Conservation (phyloP, 768 basidiomycete genomes). For the Dacryopinax spathularia region DNA sequence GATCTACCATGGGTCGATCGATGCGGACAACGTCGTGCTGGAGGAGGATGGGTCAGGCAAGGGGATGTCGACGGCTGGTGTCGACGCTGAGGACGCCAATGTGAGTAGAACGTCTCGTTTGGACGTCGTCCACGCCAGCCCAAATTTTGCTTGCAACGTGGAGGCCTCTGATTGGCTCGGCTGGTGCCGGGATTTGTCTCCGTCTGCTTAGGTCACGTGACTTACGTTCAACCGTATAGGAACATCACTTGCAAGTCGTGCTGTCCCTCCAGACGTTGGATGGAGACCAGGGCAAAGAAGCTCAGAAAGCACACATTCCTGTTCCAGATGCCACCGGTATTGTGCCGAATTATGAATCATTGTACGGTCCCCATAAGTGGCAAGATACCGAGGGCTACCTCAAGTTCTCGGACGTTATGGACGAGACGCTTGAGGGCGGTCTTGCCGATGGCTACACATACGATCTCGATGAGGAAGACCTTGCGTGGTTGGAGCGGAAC, state of each 20-base stretch:
- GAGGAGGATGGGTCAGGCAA: constrained; percentile 79
- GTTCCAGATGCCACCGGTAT: constrained; percentile 80
- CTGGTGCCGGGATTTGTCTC: constrained; percentile 25
- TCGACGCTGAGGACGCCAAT: constrained; percentile 86
- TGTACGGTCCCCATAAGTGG: constrained; percentile 60
- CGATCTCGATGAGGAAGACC: constrained; percentile 91
- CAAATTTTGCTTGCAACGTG: constrained; percentile 17
- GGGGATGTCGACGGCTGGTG: constrained; percentile 67
- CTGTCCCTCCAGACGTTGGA: constrained; percentile 31
- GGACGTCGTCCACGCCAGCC: constrained; percentile 14
- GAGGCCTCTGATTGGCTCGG: constrained; percentile 26
- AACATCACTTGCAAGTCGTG: constrained; percentile 45
- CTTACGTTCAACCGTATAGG: constrained; percentile 32
- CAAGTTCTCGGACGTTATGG: constrained; percentile 71
- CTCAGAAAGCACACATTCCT: constrained; percentile 60
- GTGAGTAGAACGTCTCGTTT: constrained; percentile 39
- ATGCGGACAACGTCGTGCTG: constrained; percentile 62
- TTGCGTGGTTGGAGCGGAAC: constrained; percentile 85
- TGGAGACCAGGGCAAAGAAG: constrained; percentile 10
- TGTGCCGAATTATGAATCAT: constrained; percentile 58
- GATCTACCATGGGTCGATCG: constrained; percentile 67
- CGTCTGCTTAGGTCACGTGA: constrained; percentile 41
- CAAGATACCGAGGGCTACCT: constrained; percentile 65
- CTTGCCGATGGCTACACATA: constrained; percentile 70
- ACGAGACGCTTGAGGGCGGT: constrained; percentile 49